These are phyloP conservation scores for Entophlyctis luteolus DNA, from an alignment of 192 early-diverging fungal species.

Conservation along the genomic window DNA sequence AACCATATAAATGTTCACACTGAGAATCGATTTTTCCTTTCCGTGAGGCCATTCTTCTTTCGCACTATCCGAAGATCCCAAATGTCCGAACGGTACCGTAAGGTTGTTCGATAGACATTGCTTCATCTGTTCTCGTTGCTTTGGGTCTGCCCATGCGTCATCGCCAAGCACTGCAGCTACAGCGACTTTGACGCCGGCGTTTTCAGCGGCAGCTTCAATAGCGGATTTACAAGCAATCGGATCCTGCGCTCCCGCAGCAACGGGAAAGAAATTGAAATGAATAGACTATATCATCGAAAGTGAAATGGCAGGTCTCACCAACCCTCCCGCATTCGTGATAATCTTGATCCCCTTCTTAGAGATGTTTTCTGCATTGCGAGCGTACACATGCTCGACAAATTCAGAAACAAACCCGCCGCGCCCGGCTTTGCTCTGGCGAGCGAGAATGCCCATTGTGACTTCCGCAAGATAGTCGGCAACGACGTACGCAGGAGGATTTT, in stretches of 20 bases:
- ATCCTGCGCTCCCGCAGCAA: constrained; percentile 52
- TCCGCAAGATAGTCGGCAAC: constrained; percentile 68
- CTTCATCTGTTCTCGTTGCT: constrained; percentile 9
- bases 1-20: constrained; percentile 57
- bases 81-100: constrained; percentile 36
- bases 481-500: constrained; percentile 44
- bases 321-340: constrained; percentile 60
- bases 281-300: not conserved
- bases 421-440: constrained; percentile 47
- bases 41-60: constrained; percentile 47
- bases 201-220: constrained; percentile 49
- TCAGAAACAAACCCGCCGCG: constrained; percentile 56
- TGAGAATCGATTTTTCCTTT: constrained; percentile 49
- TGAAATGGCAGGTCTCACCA: not conserved
- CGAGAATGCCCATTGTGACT: constrained; percentile 67
- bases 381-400: constrained; percentile 56
- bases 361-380: constrained; percentile 42
- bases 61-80: constrained; percentile 30
- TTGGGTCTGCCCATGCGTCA: constrained; percentile 43
- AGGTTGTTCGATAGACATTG: constrained; percentile 29
- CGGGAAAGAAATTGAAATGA: not conserved
- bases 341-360: constrained; percentile 55
- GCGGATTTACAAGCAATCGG: constrained; percentile 61
- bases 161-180: constrained; percentile 60
- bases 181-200: constrained; percentile 40